phyloP scores from a whole-genome alignment of 1,284 basidiomycete species.

The Ganoderma lucidum region DNA sequence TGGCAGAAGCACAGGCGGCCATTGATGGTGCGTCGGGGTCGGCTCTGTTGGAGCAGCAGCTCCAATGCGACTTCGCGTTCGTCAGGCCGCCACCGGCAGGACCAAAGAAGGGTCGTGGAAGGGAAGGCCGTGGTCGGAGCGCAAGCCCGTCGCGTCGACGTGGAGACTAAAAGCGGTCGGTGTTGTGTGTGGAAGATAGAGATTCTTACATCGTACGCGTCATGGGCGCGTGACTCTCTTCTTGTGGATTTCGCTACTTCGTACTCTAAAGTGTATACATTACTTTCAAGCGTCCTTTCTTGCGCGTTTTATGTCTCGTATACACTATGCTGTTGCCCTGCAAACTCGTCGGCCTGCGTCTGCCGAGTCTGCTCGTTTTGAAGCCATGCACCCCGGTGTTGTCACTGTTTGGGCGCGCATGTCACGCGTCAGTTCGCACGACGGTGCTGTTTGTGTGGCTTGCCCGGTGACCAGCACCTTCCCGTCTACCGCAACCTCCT shows the following conservation, averaged over 20 bases:
- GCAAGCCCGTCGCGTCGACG: constrained; percentile 71
- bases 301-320: background rate
- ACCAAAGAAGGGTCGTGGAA: constrained; percentile 75
- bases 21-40: constrained; percentile 90
- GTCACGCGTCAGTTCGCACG: constrained; percentile 25
- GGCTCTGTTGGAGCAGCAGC: constrained; percentile 84
- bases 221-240: constrained; percentile 12
- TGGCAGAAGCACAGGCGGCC: constrained; percentile 91
- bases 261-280: constrained; percentile 20
- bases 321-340: background rate
- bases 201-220: background rate
- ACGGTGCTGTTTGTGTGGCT: constrained; percentile 10
- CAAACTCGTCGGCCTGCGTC: background rate
- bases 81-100: constrained; percentile 87
- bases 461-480: constrained; percentile 3
- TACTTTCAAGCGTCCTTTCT: constrained; percentile 9
- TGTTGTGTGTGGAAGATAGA: background rate
- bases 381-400: background rate
- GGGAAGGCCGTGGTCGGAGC: constrained; percentile 72
- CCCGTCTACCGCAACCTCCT: constrained; percentile 4
- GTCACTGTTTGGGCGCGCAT: constrained; percentile 8
- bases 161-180: constrained; percentile 35
- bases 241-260: constrained; percentile 9
- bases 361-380: background rate
- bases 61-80: constrained; percentile 96